Percentiles rank a stretch among this genome's conserved stretches.
These are phyloP conservation scores for Aspergillus carlsbadensis DNA, from an alignment of 495 filamentous ascomycete genomes.

Conservation along the genomic window DNA sequence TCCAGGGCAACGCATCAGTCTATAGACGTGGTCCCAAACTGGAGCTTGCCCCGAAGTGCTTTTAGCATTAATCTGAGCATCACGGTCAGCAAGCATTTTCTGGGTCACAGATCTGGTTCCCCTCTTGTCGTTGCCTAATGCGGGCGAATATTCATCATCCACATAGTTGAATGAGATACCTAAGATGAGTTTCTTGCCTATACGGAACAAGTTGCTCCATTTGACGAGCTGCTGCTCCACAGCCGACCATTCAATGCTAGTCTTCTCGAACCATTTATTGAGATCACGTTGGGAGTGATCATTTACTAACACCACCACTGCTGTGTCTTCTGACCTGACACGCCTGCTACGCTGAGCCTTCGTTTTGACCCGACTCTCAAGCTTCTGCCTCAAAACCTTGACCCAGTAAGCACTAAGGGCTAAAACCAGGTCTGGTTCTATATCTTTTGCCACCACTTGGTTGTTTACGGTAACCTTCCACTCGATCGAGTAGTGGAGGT, in stretches of 20 bases:
- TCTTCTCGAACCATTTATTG: constrained; percentile 18
- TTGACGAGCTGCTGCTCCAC: constrained; percentile 20
- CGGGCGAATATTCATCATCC: neutral
- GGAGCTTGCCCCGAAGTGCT: neutral
- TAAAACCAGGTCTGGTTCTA: constrained; percentile 33
- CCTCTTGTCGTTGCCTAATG: neutral
- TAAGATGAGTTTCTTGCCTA: constrained; percentile 7
- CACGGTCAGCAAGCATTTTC: neutral
- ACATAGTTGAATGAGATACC: constrained; percentile 7
- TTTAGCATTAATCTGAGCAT: constrained; percentile 8
- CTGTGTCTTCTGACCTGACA: neutral
- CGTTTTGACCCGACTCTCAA: neutral
- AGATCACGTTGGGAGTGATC: constrained; percentile 25
- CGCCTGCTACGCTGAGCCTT: neutral
- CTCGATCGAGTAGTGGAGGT: constrained; percentile 11
- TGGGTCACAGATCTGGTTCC: constrained; percentile 1
- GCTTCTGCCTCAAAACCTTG: neutral
- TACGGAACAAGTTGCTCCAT: constrained; percentile 11
- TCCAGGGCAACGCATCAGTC: constrained; percentile 27
- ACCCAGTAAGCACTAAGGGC: constrained; percentile 16
- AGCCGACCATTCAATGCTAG: constrained; percentile 23
- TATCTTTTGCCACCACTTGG: constrained; percentile 31
- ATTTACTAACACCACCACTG: constrained; percentile 18
- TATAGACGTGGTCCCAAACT: constrained; percentile 31
- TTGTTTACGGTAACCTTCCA: constrained; percentile 39